These are phyloP conservation scores for Thielaviopsis cerberus DNA, from an alignment of 2,329 filamentous ascomycete species.

Conservation along the genomic window DNA sequence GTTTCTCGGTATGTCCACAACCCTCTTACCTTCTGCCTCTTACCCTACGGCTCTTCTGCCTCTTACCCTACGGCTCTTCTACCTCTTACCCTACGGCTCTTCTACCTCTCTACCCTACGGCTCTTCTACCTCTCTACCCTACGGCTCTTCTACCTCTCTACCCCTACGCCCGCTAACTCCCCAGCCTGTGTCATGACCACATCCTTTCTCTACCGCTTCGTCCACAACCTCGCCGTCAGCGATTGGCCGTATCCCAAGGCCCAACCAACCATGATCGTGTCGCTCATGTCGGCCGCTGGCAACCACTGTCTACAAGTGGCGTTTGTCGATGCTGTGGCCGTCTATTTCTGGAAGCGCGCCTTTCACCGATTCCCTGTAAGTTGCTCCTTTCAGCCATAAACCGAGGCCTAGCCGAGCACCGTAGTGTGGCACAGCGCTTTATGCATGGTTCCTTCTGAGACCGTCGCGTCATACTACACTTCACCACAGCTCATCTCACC, in stretches of 20 bases:
- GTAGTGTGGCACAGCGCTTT: neutral
- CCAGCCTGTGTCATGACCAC: conserved; percentile 6
- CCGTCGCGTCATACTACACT: no score
- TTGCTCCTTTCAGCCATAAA: neutral
- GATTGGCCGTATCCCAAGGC: conserved; percentile 10
- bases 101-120: neutral
- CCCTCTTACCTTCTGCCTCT: neutral
- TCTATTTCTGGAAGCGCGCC: conserved; percentile 10
- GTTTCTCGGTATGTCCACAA: conserved; percentile 1
- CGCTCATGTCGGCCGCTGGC: conserved; percentile 7
- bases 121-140: neutral
- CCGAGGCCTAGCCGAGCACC: neutral
- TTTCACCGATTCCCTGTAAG: conserved; percentile 10
- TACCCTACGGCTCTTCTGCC: neutral
- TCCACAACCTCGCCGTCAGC: conserved; percentile 6
- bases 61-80: no score
- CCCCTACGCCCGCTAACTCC: neutral
- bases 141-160: neutral
- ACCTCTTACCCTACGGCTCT: neutral
- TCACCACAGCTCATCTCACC: no score
- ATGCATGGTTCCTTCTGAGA: neutral
- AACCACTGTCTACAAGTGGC: conserved; percentile 8
- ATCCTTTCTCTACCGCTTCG: conserved; percentile 9
- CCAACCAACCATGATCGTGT: conserved; percentile 9
- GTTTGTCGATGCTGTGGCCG: conserved; percentile 8